phyloP scores from a whole-genome alignment of 441 rosid species.

The Metrosideros polymorpha region DNA sequence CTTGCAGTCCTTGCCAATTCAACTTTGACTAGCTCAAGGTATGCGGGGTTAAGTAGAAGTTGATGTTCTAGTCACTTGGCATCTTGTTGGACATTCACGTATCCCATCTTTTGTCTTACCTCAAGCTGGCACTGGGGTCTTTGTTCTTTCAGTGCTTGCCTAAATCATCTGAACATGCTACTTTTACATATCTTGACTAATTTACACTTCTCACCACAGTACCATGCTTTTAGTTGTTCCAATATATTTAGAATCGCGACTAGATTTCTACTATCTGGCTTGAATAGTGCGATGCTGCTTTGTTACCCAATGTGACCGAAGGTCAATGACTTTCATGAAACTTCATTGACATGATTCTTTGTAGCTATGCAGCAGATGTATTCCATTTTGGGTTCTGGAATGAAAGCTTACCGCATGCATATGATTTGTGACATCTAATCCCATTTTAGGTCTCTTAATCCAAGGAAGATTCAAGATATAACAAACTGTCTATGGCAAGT shows the following conservation, averaged over 20 bases:
- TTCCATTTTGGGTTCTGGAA: background rate
- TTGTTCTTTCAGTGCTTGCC: background rate
- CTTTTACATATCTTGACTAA: background rate
- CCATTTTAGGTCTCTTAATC: background rate
- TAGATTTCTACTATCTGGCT: background rate
- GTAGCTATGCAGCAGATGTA: background rate
- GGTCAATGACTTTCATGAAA: background rate
- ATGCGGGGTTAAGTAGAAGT: background rate
- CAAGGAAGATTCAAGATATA: background rate
- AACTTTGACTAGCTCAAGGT: slow-evolving; percentile 37
- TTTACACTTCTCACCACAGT: background rate
- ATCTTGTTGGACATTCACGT: background rate
- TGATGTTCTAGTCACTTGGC: background rate
- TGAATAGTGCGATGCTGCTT: background rate
- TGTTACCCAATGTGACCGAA: background rate
- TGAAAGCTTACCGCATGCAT: background rate
- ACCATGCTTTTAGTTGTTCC: background rate
- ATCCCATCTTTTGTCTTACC: background rate
- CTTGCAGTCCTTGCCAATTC: slow-evolving; percentile 35
- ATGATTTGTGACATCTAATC: background rate
- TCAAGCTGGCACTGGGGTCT: background rate
- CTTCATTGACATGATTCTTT: background rate
- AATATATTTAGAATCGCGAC: background rate
- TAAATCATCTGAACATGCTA: background rate
- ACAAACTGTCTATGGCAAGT: background rate